Conservation (phyloP, 352 stramenopile genomes). For the Globisporangium barbulae region DNA sequence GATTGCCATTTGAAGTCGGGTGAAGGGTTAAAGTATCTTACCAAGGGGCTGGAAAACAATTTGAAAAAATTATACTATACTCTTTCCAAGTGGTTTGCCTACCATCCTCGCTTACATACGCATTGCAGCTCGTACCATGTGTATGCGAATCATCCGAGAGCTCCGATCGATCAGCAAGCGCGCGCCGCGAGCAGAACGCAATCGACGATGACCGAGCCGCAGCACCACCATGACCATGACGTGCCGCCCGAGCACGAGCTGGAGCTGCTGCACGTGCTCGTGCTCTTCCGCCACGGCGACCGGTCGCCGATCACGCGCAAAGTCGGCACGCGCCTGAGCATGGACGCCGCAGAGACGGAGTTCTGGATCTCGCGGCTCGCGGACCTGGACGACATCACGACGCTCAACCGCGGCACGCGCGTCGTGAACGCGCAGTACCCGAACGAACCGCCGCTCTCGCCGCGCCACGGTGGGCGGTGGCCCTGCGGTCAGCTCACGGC, state of each 20-base stretch:
- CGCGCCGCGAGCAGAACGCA: neutral
- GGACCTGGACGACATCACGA: conserved; percentile 34
- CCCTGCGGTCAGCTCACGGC: conserved; percentile 70
- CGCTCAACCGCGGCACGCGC: conserved; percentile 44
- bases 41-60: no score
- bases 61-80: no score
- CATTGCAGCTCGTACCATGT: neutral
- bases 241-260: conserved; percentile 21
- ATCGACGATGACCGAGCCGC: conserved; percentile 2
- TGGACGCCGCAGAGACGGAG: conserved; percentile 42
- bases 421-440: conserved; percentile 29
- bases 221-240: neutral
- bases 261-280: conserved; percentile 57
- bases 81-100: no score
- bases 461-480: conserved; percentile 60
- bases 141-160: conserved; percentile 11
- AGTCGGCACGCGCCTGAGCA: conserved; percentile 39
- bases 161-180: neutral
- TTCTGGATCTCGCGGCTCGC: conserved; percentile 62
- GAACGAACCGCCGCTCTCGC: conserved; percentile 26
- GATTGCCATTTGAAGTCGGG: no score
- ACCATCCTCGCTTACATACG: no score
- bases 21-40: no score
- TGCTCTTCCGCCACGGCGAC: conserved; percentile 77
- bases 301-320: conserved; percentile 67